Base-by-base conservation (phyloP, 1,284 basidiomycete genomes). In the Rhodotorula sp. region DNA sequence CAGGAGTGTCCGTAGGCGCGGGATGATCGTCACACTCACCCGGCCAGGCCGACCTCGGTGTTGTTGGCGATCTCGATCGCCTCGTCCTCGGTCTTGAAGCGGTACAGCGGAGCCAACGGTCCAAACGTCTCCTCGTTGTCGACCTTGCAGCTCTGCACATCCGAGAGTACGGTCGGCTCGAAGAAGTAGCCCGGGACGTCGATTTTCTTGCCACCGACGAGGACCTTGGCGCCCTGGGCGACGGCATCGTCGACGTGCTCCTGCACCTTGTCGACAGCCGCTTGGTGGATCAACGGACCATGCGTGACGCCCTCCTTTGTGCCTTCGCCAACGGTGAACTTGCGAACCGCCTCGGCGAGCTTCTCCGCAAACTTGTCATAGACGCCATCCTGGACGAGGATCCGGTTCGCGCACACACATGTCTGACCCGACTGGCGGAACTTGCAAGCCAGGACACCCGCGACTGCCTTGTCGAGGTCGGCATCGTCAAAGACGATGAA, bases 401-500 rank as follows among this genome's bases (percentile, higher is more conserved):
- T 69, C 42, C 77, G 70, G 64, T 74, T 76, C 2, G 75, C 75
- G 65, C 78, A 78, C n/a, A 78, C 77, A 66, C 92, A 75, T 22
- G 74, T 73, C 82, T 99, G 96, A 3, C 95, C 95, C 24, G 87
- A 89, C 29, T 24, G 20, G 60, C 96, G 88, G 87, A 98, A 99
- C 83, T 99, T 99, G 85, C 68, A 75, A 3, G 68, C 71, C 46
- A 78, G 66, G 18, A 70, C 75, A 18, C 78, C 78, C 10, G 89
- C 88, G n/a, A 99, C 91, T 37, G 96, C 96, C 64, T 89, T 88
- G 71, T 94, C 91, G 64, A 99, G 86, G 79, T 99, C 89, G 0
- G 95, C 95, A 78, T 99, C 96, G 71, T 94, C 91, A 79, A 99
- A 99, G 14, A 99, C 93, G 75, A 96, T 95, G 82, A 95, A 95